Percentiles rank a stretch among this genome's conserved stretches.
phyloP scores from a whole-genome alignment of 257 asterid genomes.

The Handroanthus guayacan region DNA sequence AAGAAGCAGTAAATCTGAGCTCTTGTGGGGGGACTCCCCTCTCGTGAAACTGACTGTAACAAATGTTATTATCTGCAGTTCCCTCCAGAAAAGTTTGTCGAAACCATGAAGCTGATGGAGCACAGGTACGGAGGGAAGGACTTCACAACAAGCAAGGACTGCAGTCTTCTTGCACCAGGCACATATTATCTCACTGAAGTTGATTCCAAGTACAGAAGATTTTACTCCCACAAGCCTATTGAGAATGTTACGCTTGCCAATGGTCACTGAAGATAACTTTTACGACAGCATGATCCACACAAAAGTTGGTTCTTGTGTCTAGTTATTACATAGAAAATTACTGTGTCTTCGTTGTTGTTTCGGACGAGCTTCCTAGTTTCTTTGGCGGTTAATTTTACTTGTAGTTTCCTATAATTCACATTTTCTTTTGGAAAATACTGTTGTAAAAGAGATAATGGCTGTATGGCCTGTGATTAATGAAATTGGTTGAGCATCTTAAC shows the following conservation, averaged over 20 bases:
- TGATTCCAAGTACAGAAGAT: slow-evolving; percentile 74
- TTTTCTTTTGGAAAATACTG: not conserved
- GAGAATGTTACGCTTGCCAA: slow-evolving; percentile 58
- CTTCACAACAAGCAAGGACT: slow-evolving; percentile 63
- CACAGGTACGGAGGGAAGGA: slow-evolving; percentile 76
- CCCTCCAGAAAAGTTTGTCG: slow-evolving; percentile 70
- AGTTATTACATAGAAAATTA: slow-evolving; percentile 37
- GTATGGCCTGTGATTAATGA: not conserved
- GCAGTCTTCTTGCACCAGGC: slow-evolving; percentile 71
- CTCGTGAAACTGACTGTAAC: not conserved
- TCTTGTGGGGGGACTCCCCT: not conserved
- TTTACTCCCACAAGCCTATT: slow-evolving; percentile 57
- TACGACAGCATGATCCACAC: not conserved
- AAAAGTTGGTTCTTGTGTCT: slow-evolving; percentile 17
- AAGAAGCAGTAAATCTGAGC: not conserved
- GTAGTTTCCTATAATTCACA: not conserved
- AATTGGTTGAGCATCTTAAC: not conserved
- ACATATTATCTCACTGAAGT: slow-evolving; percentile 77
- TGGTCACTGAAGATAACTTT: slow-evolving; percentile 51
- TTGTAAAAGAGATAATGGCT: slow-evolving; percentile 4
- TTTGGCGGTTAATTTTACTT: slow-evolving; percentile 1
- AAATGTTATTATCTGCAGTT: slow-evolving; percentile 45
- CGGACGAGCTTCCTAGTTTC: not conserved
- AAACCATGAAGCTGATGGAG: slow-evolving; percentile 76
- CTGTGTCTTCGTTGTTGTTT: not conserved